Evolutionary conservation across 352 stramenopile species (phyloP).

Genomic region (Phytophthora sansomeana): DNA sequence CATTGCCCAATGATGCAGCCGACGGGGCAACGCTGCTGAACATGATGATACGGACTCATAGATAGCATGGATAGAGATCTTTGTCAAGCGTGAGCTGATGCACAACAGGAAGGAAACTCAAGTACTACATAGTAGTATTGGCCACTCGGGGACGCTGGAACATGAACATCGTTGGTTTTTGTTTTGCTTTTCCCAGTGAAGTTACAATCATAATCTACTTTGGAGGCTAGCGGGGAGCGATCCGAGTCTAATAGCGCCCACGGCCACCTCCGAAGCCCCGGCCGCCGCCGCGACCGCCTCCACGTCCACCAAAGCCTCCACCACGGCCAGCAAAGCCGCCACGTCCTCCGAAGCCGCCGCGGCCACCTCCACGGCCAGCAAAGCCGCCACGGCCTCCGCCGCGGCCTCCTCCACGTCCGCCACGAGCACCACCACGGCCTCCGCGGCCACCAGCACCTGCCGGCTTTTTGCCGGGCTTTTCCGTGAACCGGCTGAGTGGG

Average conservation of each 20-base stretch:
- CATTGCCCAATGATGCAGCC: not conserved
- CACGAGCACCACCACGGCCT: conserved; percentile 54
- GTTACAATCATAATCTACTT: conserved; percentile 58
- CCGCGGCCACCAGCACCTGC: conserved; percentile 53
- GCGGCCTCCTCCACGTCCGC: conserved; percentile 48
- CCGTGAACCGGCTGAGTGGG: conserved; percentile 96
- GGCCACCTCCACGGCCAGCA: conserved; percentile 19
- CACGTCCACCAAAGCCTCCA: conserved; percentile 30
- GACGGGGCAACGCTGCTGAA: too few species aligned
- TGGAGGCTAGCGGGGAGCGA: conserved; percentile 35
- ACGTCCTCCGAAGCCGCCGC: conserved; percentile 17
- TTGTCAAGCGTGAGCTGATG: too few species aligned
- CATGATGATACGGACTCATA: too few species aligned
- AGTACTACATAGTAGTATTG: too few species aligned
- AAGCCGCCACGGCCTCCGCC: conserved; percentile 34
- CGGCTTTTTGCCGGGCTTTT: conserved; percentile 82
- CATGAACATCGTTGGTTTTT: conserved; percentile 25
- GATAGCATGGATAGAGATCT: too few species aligned
- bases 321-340: conserved; percentile 38
- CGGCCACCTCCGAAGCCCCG: conserved; percentile 34
- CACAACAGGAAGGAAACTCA: too few species aligned
- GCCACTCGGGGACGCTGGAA: not conserved
- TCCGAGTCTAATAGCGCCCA: conserved; percentile 37
- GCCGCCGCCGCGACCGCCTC: conserved; percentile 10
- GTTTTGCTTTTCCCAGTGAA: conserved; percentile 37